Conservation (phyloP, 1,139 yeast genomes). For the Eremothecium gossypii region DNA sequence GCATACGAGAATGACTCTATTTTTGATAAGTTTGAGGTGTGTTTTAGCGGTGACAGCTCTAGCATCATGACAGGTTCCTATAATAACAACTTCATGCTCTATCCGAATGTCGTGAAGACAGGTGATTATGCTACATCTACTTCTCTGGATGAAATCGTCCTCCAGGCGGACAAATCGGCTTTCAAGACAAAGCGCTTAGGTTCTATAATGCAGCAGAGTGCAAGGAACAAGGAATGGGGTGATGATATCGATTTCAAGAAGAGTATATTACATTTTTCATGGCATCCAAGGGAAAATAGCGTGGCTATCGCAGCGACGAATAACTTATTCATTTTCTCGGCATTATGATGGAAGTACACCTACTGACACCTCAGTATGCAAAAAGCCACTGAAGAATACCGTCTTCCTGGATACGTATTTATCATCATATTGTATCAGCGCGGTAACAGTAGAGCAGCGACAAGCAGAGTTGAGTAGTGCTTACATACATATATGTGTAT, state of each 20-base stretch:
- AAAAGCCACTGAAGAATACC: too few relatives aligned
- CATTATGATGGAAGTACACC: slow-evolving; percentile 34
- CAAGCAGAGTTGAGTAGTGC: too few relatives aligned
- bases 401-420: too few relatives aligned
- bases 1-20: slow-evolving; percentile 98
- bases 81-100: slow-evolving; percentile 93
- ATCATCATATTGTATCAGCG: too few relatives aligned
- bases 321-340: slow-evolving; percentile 73
- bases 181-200: slow-evolving; percentile 45
- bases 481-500: too few relatives aligned
- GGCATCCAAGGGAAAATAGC: slow-evolving; percentile 97
- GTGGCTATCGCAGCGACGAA: slow-evolving; percentile 98
- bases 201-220: slow-evolving; percentile 25
- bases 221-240: slow-evolving; percentile 48
- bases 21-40: slow-evolving; percentile 96
- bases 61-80: slow-evolving; percentile 96
- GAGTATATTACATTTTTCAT: slow-evolving; percentile 88
- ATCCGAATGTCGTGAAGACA: slow-evolving; percentile 62
- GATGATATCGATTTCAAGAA: slow-evolving; percentile 90
- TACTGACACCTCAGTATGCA: background rate
- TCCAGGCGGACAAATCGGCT: slow-evolving; percentile 97
- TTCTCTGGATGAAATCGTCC: slow-evolving; percentile 51
- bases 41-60: slow-evolving; percentile 86
- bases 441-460: too few relatives aligned
- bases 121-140: slow-evolving; percentile 14